Evolutionary conservation across 805 yeast genomes (phyloP).

Genomic region (Ogataea trehaloabstinens): DNA sequence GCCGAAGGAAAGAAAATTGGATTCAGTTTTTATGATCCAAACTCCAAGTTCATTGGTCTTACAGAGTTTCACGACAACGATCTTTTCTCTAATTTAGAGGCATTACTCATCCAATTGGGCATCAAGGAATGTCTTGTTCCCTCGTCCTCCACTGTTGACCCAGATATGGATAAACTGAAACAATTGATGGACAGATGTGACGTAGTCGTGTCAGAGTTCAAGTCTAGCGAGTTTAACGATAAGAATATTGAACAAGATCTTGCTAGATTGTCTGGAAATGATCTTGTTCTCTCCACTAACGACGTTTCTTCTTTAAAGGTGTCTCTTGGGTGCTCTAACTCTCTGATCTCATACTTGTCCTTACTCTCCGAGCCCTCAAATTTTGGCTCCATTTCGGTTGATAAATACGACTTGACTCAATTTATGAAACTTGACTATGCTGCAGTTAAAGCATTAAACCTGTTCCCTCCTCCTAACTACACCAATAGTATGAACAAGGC

Average conservation of each 20-base stretch:
- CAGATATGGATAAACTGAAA: conserved; percentile 61
- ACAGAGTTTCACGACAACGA: conserved; percentile 87
- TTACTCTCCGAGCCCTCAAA: conserved; percentile 56
- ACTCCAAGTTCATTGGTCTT: conserved; percentile 62
- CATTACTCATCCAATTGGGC: conserved; percentile 82
- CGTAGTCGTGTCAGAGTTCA: conserved; percentile 62
- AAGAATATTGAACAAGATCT: conserved; percentile 79
- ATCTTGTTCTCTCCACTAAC: conserved; percentile 52
- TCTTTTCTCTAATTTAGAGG: conserved; percentile 79
- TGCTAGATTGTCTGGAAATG: conserved; percentile 61
- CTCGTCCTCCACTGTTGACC: conserved; percentile 34
- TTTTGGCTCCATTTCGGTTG: conserved; percentile 54
- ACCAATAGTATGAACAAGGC: conserved; percentile 42
- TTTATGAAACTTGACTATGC: conserved; percentile 90
- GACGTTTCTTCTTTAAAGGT: conserved; percentile 47
- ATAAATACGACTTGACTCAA: conserved; percentile 68
- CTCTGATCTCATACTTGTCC: conserved; percentile 67
- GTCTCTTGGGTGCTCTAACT: conserved; percentile 64
- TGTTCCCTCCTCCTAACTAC: conserved; percentile 62
- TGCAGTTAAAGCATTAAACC: conserved; percentile 82
- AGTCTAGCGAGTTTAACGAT: conserved; percentile 54
- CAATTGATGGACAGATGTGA: conserved; percentile 79
- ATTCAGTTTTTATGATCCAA: conserved; percentile 74
- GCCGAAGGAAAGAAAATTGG: conserved; percentile 61
- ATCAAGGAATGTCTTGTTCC: conserved; percentile 80